Percentiles rank a stretch among this genome's conserved stretches.
Evolutionary conservation across 352 stramenopile genomes (phyloP).

Genomic region (Aphanomyces invadans): DNA sequence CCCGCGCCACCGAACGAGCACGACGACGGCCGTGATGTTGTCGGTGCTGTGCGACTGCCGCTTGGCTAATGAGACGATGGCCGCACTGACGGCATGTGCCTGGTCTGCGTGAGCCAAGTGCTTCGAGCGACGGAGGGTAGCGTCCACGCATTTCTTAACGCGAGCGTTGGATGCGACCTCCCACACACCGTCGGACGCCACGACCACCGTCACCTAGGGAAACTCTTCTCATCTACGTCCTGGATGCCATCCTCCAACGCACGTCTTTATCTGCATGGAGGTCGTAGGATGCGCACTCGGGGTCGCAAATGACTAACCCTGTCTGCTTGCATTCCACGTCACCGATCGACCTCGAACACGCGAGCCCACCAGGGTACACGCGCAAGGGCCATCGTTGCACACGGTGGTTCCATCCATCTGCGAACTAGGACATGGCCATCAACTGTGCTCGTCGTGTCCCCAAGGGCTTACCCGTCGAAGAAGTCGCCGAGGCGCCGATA

Average conservation of each 20-base stretch:
- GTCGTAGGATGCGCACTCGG: constrained; percentile 5
- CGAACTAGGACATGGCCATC: neutral
- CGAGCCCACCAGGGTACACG: constrained; percentile 18
- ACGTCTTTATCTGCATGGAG: neutral
- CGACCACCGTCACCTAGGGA: neutral
- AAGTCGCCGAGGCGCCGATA: neutral
- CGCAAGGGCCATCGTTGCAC: neutral
- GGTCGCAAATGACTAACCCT: constrained; percentile 15
- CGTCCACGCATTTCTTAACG: neutral
- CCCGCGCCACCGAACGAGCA: constrained; percentile 13
- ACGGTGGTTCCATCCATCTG: constrained; percentile 4
- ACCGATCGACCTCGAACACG: constrained; percentile 13
- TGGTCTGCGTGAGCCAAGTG: neutral
- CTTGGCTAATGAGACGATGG: constrained; percentile 8
- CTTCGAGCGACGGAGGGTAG: neutral
- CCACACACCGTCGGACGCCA: constrained; percentile 24
- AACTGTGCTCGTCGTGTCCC: neutral
- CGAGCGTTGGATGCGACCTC: neutral
- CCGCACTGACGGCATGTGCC: neutral
- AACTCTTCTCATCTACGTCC: neutral
- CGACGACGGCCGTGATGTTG: constrained; percentile 69
- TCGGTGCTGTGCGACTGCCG: constrained; percentile 51
- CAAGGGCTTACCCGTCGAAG: neutral
- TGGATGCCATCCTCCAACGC: neutral
- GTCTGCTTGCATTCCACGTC: constrained; percentile 24